A percentile compares a stretch with the other conserved stretches of the same genome.
phyloP scores from a whole-genome alignment of 331 rosid genomes.

The Acacia concinna region DNA sequence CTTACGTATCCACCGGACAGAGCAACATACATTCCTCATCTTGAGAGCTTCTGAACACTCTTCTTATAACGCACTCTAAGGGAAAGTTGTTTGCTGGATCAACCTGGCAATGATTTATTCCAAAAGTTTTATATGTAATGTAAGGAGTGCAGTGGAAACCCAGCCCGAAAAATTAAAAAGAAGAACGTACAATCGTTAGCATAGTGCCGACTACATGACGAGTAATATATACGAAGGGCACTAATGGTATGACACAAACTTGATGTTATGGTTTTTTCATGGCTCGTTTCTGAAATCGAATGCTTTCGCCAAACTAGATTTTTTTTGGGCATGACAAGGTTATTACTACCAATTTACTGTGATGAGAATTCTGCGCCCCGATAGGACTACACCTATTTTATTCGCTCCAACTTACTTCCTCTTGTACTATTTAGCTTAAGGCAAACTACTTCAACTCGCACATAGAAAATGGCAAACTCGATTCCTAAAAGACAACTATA shows the following conservation, averaged over 20 bases:
- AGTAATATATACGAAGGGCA: neutral
- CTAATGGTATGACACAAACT: neutral
- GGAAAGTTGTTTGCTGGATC: constrained; percentile 73
- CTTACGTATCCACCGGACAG: constrained; percentile 92
- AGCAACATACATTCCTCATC: constrained; percentile 82
- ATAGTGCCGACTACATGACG: neutral
- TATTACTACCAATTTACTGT: constrained; percentile 1
- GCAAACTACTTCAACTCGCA: neutral
- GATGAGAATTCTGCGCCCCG: constrained; percentile 5
- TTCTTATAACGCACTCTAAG: constrained; percentile 80
- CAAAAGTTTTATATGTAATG: constrained; percentile 15
- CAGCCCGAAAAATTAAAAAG: neutral
- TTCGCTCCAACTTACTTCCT: neutral
- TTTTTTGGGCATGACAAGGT: neutral
- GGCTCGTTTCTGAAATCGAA: neutral
- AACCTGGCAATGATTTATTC: constrained; percentile 48
- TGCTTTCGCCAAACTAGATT: neutral
- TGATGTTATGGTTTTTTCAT: neutral
- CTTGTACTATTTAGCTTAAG: neutral
- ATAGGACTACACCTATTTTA: neutral
- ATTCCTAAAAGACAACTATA: neutral
- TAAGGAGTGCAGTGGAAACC: constrained; percentile 14
- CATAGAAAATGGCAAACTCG: neutral
- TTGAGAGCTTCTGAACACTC: constrained; percentile 74
- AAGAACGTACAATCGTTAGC: neutral